Base-by-base conservation (phyloP, 73 alveolate species). In the Tetrahymena elliotti region DNA sequence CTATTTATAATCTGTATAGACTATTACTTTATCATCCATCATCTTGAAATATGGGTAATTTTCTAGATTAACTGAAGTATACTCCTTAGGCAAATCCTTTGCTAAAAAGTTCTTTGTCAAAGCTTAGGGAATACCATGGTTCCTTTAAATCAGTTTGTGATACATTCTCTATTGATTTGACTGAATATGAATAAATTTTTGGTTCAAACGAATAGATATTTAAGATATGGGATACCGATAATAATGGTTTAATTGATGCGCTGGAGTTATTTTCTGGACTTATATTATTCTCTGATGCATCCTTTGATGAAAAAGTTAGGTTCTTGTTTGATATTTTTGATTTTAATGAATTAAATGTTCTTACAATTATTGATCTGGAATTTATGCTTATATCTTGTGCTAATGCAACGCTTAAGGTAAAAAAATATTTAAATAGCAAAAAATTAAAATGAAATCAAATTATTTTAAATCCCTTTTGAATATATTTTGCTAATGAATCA, bases 321-420 rank as follows among this genome's bases (percentile, higher is more conserved):
- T 98, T 97, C 95, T 97, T 98, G 84, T 99, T 99, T 97, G 99
- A 99, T 93, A 97, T 99, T 38, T 99, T 98, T 93, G 99, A 99
- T 93, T 99, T 99, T 97, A 99, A 99, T 96, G 99, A 98, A 96
- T 96, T 98, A 16, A 97, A 98, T 93, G 94, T 40, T 83, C 93
- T 84, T 36, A 83, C 33, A 36, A 92, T 97, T 88, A 97, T 98
- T 97, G 99, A 99, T 94, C 94, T 98, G 52, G 99, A 99, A 94
- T 98, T 97, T 96, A 95, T 98, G 97, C 93, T 99, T 68, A 97
- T 97, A 84, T 97, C 99, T 93, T 98, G 99, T 40, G 97, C 99
- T 36, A 95, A 98, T 92, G 97, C 99, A 20, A 96, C 99, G n/a
- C 98, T 98, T 38, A 99, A 99, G 95, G 97, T 99, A 94, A 95